These are phyloP conservation scores for Eucalyptus leucophloia DNA, from an alignment of 345 rosid genomes.

Conservation along the genomic window DNA sequence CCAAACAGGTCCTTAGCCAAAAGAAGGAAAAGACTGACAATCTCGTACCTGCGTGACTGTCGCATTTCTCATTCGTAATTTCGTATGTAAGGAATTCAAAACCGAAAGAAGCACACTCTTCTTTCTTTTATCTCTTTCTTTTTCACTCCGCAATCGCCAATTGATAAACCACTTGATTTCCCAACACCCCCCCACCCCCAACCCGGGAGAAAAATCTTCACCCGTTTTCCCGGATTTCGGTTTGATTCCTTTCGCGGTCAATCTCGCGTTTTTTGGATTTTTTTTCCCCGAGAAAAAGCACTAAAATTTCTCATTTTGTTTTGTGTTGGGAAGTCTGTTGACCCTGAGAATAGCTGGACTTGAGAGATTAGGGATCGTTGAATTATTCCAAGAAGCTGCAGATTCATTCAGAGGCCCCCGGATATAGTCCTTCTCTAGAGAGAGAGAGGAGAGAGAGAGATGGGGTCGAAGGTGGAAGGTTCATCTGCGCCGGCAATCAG, in stretches of 20 bases:
- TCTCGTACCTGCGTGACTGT: background rate
- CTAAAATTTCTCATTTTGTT: background rate
- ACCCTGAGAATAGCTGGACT: background rate
- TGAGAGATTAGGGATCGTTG: background rate
- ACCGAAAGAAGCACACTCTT: background rate
- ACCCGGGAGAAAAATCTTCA: background rate
- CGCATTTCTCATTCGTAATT: background rate
- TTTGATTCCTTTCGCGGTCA: background rate
- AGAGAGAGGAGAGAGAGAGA: background rate
- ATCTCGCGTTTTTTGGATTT: background rate
- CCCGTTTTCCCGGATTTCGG: background rate
- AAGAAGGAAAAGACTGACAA: background rate
- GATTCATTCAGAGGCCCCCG: background rate
- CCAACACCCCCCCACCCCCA: background rate
- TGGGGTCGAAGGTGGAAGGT: conserved; percentile 60
- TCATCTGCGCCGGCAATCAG: conserved; percentile 28
- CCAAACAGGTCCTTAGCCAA: no score
- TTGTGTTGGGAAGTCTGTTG: background rate
- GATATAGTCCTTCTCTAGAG: background rate
- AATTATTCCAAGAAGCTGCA: background rate
- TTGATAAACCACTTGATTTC: background rate
- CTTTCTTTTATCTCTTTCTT: background rate
- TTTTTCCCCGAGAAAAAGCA: background rate
- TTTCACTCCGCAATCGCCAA: background rate
- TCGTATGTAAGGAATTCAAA: background rate